A percentile compares a stretch with the other conserved stretches of the same genome.
Conservation (phyloP, 192 early-diverging fungal species). For the Gamsiella multidivaricata region DNA sequence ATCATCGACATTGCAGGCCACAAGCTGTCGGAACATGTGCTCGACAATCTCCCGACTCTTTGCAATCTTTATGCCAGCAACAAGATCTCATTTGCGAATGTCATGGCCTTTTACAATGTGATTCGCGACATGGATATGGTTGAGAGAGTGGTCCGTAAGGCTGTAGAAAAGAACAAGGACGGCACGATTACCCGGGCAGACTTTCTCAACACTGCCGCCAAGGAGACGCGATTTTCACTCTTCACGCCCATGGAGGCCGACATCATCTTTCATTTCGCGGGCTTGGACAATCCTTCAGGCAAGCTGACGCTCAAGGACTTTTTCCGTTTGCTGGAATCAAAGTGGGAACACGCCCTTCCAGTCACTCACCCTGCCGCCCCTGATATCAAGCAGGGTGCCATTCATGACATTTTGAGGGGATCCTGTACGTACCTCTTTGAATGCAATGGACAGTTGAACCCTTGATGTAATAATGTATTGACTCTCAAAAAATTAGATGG, state of each 20-base stretch:
- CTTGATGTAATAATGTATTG: no score
- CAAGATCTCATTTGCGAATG: conserved; percentile 72
- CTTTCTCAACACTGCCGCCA: conserved; percentile 66
- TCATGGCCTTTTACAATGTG: conserved; percentile 72
- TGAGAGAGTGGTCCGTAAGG: conserved; percentile 66
- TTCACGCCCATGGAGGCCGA: conserved; percentile 82
- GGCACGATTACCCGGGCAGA: conserved; percentile 69
- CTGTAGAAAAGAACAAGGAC: conserved; percentile 60
- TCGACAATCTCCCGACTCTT: conserved; percentile 70
- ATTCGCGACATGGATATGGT: conserved; percentile 76
- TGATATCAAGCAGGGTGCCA: conserved; percentile 17
- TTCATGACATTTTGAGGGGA: conserved; percentile 46
- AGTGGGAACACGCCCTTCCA: conserved; percentile 58
- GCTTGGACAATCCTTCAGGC: conserved; percentile 61
- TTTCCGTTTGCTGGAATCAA: conserved; percentile 62
- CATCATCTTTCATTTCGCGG: conserved; percentile 76
- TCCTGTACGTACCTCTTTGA: conserved; percentile 40
- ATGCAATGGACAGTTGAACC: no score
- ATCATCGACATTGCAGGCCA: conserved; percentile 72
- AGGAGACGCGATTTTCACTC: conserved; percentile 65
- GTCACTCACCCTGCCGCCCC: conserved; percentile 23
- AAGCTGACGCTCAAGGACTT: conserved; percentile 63
- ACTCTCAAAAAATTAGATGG: no score
- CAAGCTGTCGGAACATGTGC: conserved; percentile 71
- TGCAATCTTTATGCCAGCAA: conserved; percentile 68